Percentiles rank a stretch among this genome's conserved stretches.
Conservation (phyloP, 768 basidiomycete species). For the Dictyophora rubrovolvata region DNA sequence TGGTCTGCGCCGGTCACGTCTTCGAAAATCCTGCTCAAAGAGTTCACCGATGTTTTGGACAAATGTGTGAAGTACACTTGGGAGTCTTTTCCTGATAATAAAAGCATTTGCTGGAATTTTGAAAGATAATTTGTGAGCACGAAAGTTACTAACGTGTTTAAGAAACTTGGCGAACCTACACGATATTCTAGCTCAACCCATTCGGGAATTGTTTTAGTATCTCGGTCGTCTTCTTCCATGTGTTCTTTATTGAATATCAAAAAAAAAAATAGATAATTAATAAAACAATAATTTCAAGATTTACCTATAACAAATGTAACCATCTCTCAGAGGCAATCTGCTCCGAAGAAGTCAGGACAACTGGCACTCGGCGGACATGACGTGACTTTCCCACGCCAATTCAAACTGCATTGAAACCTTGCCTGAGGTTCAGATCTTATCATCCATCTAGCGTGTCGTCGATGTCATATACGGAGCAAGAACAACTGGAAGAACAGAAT, state of each 20-base stretch:
- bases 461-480: constrained; percentile 9
- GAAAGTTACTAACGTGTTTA: background rate
- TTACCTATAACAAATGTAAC: background rate
- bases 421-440: background rate
- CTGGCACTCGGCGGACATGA: no score
- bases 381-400: no score
- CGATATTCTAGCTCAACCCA: constrained; percentile 94
- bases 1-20: constrained; percentile 13
- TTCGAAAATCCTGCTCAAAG: constrained; percentile 32
- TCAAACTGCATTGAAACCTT: no score
- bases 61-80: constrained; percentile 80
- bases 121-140: constrained; percentile 1
- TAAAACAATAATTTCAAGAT: background rate
- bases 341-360: no score
- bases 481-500: constrained; percentile 42
- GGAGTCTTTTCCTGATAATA: constrained; percentile 53
- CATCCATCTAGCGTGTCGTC: background rate
- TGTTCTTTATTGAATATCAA: constrained; percentile 48
- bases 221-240: constrained; percentile 85
- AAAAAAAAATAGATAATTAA: background rate
- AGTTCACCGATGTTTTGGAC: constrained; percentile 54
- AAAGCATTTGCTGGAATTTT: constrained; percentile 67
- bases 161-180: constrained; percentile 30
- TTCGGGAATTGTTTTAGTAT: constrained; percentile 57
- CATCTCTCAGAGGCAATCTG: background rate